Evolutionary conservation across 2,329 filamentous ascomycete species (phyloP).

Genomic region (Tolypocladium inflatum): DNA sequence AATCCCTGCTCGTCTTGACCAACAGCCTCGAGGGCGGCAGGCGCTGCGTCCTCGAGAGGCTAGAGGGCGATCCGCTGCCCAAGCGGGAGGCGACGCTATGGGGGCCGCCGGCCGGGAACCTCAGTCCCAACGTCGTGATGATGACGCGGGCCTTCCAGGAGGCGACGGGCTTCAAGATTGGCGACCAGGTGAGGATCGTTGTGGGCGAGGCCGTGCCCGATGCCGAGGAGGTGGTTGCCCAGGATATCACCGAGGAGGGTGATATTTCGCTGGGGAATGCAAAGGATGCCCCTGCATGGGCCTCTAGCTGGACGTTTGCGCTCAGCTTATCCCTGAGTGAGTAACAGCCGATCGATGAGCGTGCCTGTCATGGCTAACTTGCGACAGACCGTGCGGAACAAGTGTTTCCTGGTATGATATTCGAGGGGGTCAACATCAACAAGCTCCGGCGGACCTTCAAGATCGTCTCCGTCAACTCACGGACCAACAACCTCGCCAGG

Average conservation of each 20-base stretch:
- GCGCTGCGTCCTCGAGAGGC: conserved; percentile 29
- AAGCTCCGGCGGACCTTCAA: conserved; percentile 38
- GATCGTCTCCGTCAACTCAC: conserved; percentile 44
- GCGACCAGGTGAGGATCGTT: conserved; percentile 52
- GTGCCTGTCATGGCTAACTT: neutral
- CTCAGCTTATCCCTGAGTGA: conserved; percentile 23
- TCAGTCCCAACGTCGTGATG: conserved; percentile 59
- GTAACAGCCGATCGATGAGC: conserved; percentile 1
- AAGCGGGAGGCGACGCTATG: conserved; percentile 39
- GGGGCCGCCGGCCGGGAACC: conserved; percentile 45
- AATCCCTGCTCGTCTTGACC: conserved; percentile 34
- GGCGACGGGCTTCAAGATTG: conserved; percentile 61
- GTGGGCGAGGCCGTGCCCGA: conserved; percentile 46
- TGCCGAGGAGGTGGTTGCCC: conserved; percentile 48
- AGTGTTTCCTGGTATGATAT: conserved; percentile 58
- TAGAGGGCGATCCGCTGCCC: conserved; percentile 12
- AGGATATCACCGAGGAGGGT: conserved; percentile 41
- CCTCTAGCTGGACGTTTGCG: conserved; percentile 25
- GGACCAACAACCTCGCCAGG: conserved; percentile 32
- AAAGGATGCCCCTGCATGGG: conserved; percentile 25
- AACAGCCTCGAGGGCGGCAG: conserved; percentile 32
- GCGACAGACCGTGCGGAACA: conserved; percentile 51
- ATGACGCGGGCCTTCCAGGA: conserved; percentile 67
- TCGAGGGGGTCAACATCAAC: conserved; percentile 46
- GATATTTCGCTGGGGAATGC: conserved; percentile 17